Conservation (phyloP, 805 yeast species). For the Saturnispora zaruensis region DNA sequence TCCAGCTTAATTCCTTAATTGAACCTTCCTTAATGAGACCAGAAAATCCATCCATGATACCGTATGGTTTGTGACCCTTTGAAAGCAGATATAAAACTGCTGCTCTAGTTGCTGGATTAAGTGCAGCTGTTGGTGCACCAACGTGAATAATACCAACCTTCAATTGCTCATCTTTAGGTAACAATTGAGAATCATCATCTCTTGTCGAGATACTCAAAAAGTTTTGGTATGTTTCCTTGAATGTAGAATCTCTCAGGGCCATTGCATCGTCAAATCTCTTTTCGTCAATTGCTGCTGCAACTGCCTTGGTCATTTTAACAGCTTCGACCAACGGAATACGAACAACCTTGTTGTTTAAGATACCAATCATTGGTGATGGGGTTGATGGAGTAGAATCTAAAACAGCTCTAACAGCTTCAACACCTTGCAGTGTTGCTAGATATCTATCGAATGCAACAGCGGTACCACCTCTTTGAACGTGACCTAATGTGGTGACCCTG, state of each 20-base stretch:
- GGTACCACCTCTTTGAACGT: slow-evolving; percentile 97
- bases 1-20: slow-evolving; percentile 67
- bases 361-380: slow-evolving; percentile 92
- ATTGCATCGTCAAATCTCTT: slow-evolving; percentile 85
- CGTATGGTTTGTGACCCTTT: slow-evolving; percentile 82
- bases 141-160: slow-evolving; percentile 82
- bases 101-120: slow-evolving; percentile 89
- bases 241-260: slow-evolving; percentile 78
- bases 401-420: slow-evolving; percentile 92
- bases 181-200: slow-evolving; percentile 52
- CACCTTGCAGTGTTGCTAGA: slow-evolving; percentile 93
- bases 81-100: slow-evolving; percentile 83
- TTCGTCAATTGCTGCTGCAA: slow-evolving; percentile 74
- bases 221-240: slow-evolving; percentile 69
- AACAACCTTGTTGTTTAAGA: slow-evolving; percentile 77
- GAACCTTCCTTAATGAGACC: slow-evolving; percentile 89
- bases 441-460: slow-evolving; percentile 93
- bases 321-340: slow-evolving; percentile 85
- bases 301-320: slow-evolving; percentile 77
- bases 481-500: slow-evolving; percentile 91
- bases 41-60: slow-evolving; percentile 87
- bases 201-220: slow-evolving; percentile 64
- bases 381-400: slow-evolving; percentile 79
- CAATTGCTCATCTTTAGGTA: slow-evolving; percentile 52
- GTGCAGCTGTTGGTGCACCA: slow-evolving; percentile 97